Percentiles rank a stretch among this genome's conserved stretches.
Evolutionary conservation across 441 rosid genomes (phyloP).

Genomic region (Corymbia citriodora): DNA sequence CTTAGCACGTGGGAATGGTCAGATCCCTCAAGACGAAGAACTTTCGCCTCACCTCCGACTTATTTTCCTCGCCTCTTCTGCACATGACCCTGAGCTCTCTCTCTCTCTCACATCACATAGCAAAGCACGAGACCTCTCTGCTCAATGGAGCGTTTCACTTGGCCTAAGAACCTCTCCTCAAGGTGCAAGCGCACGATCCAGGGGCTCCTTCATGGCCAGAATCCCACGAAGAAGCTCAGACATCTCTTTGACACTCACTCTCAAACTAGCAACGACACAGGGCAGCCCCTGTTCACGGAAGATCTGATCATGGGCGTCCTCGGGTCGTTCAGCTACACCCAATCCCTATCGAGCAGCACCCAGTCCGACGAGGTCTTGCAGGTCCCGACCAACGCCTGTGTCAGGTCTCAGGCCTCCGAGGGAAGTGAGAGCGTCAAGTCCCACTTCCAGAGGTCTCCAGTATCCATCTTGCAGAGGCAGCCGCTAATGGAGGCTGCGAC

Average conservation of each 20-base stretch:
- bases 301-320: slow-evolving; percentile 25
- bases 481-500: slow-evolving; percentile 61
- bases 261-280: neutral
- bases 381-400: slow-evolving; percentile 6
- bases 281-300: neutral
- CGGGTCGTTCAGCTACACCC: slow-evolving; percentile 20
- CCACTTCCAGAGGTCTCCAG: no score
- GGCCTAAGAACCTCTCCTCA: neutral
- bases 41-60: no score
- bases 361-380: slow-evolving; percentile 5
- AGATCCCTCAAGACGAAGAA: no score
- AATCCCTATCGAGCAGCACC: slow-evolving; percentile 7
- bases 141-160: neutral
- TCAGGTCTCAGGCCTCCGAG: slow-evolving; percentile 39
- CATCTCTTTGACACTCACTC: neutral
- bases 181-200: no score
- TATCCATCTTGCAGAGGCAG: slow-evolving; percentile 38
- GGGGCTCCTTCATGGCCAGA: no score
- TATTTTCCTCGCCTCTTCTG: no score
- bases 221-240: no score
- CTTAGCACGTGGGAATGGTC: no score
- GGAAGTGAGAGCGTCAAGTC: neutral
- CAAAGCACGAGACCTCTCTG: no score
- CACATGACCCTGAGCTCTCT: no score
- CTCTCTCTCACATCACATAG: no score